phyloP scores from a whole-genome alignment of 1,284 basidiomycete genomes.

The Trametes pubescens region DNA sequence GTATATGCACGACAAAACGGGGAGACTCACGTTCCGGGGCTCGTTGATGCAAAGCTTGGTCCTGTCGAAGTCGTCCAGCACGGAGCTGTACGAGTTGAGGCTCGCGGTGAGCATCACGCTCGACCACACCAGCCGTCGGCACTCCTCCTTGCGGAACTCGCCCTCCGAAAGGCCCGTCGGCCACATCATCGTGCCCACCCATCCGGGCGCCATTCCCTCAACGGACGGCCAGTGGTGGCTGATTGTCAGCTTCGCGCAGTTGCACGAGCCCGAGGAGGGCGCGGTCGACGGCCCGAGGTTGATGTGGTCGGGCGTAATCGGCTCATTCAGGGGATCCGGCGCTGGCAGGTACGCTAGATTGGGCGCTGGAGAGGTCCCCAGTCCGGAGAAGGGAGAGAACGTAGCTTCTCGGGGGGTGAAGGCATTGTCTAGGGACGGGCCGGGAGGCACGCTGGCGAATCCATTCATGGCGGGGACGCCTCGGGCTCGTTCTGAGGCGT shows the following conservation, averaged over 20 bases:
- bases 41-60: constrained; percentile 64
- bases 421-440: not conserved
- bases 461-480: not conserved
- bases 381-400: not conserved
- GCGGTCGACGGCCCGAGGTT: constrained; percentile 1
- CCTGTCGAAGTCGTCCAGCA: constrained; percentile 46
- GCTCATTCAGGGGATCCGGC: not conserved
- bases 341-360: not conserved
- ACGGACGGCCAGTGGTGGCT: constrained; percentile 56
- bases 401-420: not conserved
- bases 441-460: not conserved
- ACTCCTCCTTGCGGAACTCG: constrained; percentile 74
- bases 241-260: constrained; percentile 63
- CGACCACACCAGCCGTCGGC: constrained; percentile 78
- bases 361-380: not conserved
- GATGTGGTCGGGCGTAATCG: constrained; percentile 12
- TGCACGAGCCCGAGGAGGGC: constrained; percentile 45
- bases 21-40: constrained; percentile 63
- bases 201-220: constrained; percentile 64
- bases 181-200: constrained; percentile 73
- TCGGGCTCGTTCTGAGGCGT: not conserved
- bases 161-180: constrained; percentile 61
- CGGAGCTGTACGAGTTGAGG: constrained; percentile 66
- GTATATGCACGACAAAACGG: not conserved
- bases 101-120: constrained; percentile 67